A percentile compares a stretch with the other conserved stretches of the same genome.
Conservation (phyloP, 179 eudicot species). For the Beta lomatogona region DNA sequence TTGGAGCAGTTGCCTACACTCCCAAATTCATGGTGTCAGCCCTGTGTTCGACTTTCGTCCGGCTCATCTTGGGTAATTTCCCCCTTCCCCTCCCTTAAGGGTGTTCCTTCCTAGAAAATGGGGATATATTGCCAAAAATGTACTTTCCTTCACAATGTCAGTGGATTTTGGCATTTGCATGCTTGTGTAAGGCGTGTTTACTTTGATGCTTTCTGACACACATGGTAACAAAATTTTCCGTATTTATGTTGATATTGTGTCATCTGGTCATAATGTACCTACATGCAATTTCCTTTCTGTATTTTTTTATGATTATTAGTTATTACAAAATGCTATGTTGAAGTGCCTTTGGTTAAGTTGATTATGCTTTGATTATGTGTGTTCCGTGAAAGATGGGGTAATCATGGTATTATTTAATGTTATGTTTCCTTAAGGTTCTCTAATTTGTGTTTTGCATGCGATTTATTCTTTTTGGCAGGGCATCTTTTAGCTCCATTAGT, state of each 20-base stretch:
- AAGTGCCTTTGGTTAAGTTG: not conserved
- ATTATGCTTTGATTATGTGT: not conserved
- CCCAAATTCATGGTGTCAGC: too few species aligned
- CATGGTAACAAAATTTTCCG: not conserved
- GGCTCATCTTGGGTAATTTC: too few species aligned
- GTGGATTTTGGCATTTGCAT: not conserved
- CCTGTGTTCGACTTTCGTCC: too few species aligned
- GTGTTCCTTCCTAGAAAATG: too few species aligned
- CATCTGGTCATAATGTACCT: not conserved
- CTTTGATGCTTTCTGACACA: not conserved
- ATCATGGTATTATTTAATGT: not conserved
- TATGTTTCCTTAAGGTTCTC: not conserved
- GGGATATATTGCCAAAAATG: not conserved
- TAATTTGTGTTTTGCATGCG: not conserved
- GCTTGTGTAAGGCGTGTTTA: not conserved
- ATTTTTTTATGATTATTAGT: not conserved
- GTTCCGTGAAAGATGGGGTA: not conserved
- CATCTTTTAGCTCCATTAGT: slow-evolving; percentile 73
- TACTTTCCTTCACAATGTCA: not conserved
- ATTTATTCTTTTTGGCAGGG: slow-evolving; percentile 52
- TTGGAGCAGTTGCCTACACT: too few species aligned
- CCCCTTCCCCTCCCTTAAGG: too few species aligned
- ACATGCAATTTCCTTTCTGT: not conserved
- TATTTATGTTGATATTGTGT: not conserved
- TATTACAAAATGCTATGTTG: not conserved